Evolutionary conservation across 768 basidiomycete genomes (phyloP), one percentile per base, ranked within the genome.

Genomic region (Ephemerocybe angulata): DNA sequence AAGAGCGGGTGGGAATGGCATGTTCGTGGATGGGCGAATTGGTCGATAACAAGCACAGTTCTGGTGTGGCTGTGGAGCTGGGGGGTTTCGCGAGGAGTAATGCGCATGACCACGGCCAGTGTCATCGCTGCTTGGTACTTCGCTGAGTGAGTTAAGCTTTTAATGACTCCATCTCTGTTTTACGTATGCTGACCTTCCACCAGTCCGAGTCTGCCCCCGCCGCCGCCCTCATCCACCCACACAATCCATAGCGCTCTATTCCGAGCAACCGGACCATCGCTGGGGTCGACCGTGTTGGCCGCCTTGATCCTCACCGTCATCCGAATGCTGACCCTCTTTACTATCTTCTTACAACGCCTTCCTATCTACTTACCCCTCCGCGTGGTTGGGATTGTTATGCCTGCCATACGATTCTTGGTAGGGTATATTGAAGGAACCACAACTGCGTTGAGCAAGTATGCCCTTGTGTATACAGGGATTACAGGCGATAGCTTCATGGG

Each of bases 111-210:
- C 2, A 83, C 85, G 54, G 86, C 92, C 0, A 87, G 86, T 28
- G 90, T 94, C 3, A 82, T 98, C 30, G 94, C 93, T 1, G 85
- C 87, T 42, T 98, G 94, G 94, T 97, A 96, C 66, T 96, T 92
- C 59, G 70, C 76, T 28, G 74, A 78, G 78, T 78, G 62, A 47
- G 78, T 70, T 67, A 35, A 25, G 42, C 56, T n/a, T 46, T 13
- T 25, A 38, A 37, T 33, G 42, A 22, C 35, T 30, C 22, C 22
- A 19, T 2, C 29, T 21, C 13, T 40, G 28, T 54, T 11, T 22
- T 22, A 42, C 10, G 43, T 22, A 22, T 3, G 54, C 28, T 55
- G 35, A 41, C 35, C 29, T 22, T 53, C 17, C 35, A 47, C 31
- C 56, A 71, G 75, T 57, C 71, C 70, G 21, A 60, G 65, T 25